These are phyloP conservation scores for Sambucus nigra DNA, from an alignment of 129 eudicot genomes.

Conservation along the genomic window DNA sequence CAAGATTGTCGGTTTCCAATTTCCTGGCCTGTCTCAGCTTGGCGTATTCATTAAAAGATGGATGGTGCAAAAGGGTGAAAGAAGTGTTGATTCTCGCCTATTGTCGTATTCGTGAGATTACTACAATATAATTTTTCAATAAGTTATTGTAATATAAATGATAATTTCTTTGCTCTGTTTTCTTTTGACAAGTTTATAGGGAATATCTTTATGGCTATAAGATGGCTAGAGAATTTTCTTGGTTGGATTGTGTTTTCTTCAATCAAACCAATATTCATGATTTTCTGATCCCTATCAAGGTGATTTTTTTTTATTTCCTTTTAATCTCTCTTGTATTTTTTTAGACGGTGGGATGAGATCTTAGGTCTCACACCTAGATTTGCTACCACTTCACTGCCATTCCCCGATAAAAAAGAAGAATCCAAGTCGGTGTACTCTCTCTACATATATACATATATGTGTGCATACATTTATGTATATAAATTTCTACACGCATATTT, in stretches of 20 bases:
- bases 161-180: neutral
- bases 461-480: too few species aligned
- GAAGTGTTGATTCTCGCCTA: too few species aligned
- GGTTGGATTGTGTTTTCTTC: neutral
- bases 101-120: neutral
- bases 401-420: neutral
- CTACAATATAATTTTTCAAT: neutral
- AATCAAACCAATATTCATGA: neutral
- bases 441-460: too few species aligned
- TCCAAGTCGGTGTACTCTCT: neutral
- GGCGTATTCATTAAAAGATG: too few species aligned
- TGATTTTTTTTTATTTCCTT: neutral
- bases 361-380: conserved; percentile 1
- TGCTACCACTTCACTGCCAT: neutral
- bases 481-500: neutral
- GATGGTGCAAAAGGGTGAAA: too few species aligned
- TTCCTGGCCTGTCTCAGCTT: too few species aligned
- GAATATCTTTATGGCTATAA: neutral
- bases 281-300: neutral
- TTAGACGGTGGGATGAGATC: neutral
- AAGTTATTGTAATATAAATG: neutral
- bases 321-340: neutral
- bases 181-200: neutral
- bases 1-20: too few species aligned
- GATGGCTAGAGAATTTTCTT: neutral